Percentiles rank a stretch among this genome's conserved stretches.
These are phyloP conservation scores for Saccharum spontaneum DNA, from an alignment of 176 grass and related monocot species.

Conservation along the genomic window DNA sequence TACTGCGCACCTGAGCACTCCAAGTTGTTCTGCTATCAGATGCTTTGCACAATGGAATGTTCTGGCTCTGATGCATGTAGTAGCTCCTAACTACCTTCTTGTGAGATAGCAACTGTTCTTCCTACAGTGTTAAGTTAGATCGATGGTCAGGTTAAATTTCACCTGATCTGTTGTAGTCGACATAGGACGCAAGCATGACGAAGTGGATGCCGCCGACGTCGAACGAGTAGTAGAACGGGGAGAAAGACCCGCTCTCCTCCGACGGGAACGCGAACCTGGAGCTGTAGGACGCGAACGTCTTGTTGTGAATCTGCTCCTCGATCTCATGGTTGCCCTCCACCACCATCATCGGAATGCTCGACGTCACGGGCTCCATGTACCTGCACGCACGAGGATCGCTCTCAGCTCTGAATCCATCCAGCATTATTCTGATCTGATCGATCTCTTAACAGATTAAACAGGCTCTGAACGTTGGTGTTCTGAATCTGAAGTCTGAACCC, in stretches of 20 bases:
- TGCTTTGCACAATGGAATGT: neutral
- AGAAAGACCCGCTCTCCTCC: conserved; percentile 61
- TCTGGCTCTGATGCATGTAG: too few relatives aligned
- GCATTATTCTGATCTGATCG: neutral
- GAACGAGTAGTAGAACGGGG: conserved; percentile 90
- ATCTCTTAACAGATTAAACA: neutral
- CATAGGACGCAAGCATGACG: conserved; percentile 79
- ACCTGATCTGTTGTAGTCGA: conserved; percentile 63
- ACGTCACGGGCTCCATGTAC: conserved; percentile 84
- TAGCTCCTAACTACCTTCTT: too few relatives aligned
- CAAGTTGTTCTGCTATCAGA: neutral
- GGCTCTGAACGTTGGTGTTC: too few relatives aligned
- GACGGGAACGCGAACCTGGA: conserved; percentile 75
- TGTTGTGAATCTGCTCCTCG: conserved; percentile 60
- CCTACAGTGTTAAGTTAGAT: too few relatives aligned
- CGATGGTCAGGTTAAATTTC: neutral
- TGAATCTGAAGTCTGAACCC: neutral
- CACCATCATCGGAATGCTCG: conserved; percentile 76
- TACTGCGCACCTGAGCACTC: conserved; percentile 42
- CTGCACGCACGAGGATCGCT: neutral
- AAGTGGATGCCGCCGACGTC: conserved; percentile 85
- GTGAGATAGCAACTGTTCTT: too few relatives aligned
- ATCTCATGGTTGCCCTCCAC: conserved; percentile 91
- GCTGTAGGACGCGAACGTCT: conserved; percentile 71
- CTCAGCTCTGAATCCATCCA: neutral